phyloP scores from a whole-genome alignment of 2,329 filamentous ascomycete species.

The Pseudogymnoascus sp. region DNA sequence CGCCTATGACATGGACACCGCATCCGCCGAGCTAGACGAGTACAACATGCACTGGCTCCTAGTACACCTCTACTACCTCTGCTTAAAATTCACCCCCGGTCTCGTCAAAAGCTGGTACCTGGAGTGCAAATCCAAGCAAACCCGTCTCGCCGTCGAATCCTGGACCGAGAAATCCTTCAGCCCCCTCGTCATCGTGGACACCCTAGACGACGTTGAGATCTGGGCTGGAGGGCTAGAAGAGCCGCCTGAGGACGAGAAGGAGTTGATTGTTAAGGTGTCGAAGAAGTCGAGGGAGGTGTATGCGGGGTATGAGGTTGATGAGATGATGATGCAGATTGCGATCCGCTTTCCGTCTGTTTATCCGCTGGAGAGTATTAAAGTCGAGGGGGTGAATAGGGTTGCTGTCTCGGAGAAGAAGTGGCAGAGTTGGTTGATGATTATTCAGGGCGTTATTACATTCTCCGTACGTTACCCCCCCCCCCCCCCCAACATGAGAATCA shows the following conservation, averaged over 20 bases:
- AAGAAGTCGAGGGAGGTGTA: constrained; percentile 65
- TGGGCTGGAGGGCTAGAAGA: constrained; percentile 53
- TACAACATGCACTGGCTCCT: constrained; percentile 75
- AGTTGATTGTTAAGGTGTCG: constrained; percentile 61
- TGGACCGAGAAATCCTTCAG: constrained; percentile 87
- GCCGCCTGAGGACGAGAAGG: constrained; percentile 42
- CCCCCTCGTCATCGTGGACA: constrained; percentile 55
- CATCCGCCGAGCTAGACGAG: constrained; percentile 53
- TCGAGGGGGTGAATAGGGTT: constrained; percentile 71
- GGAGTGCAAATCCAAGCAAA: constrained; percentile 71
- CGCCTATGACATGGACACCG: constrained; percentile 43
- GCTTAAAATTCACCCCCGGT: constrained; percentile 66
- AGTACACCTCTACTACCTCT: constrained; percentile 76
- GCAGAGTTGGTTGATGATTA: constrained; percentile 81
- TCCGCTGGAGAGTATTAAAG: constrained; percentile 69
- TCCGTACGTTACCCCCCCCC: constrained; percentile 40
- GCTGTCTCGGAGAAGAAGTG: constrained; percentile 87
- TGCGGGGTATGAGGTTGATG: constrained; percentile 80
- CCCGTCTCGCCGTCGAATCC: constrained; percentile 64
- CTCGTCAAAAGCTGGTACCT: constrained; percentile 81
- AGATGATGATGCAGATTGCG: constrained; percentile 73
- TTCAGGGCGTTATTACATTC: constrained; percentile 88
- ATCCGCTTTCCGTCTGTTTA: constrained; percentile 74
- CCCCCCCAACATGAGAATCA: background rate
- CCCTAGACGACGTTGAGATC: constrained; percentile 55